These are phyloP conservation scores for Orobanche coerulescens DNA, from an alignment of 257 asterid species.

Conservation along the genomic window DNA sequence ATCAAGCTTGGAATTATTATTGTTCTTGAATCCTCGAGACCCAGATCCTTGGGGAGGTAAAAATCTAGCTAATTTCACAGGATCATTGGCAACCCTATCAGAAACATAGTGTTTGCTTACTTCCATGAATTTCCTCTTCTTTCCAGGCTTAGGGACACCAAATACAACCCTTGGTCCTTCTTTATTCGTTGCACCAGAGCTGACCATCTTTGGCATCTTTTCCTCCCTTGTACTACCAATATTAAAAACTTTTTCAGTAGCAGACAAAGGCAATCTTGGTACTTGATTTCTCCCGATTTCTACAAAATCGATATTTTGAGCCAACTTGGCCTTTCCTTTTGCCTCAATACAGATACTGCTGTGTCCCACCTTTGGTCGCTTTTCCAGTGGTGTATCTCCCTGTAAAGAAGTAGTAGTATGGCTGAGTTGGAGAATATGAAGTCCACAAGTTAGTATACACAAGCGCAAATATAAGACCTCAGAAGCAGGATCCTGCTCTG, in stretches of 20 bases:
- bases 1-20: constrained; percentile 43
- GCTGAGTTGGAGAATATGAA: constrained; percentile 10
- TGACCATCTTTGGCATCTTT: constrained; percentile 40
- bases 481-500: constrained; percentile 36
- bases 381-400: constrained; percentile 84
- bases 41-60: constrained; percentile 58
- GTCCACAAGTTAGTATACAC: not conserved
- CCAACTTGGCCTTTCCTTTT: constrained; percentile 44
- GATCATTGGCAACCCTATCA: constrained; percentile 44
- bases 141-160: constrained; percentile 94
- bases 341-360: constrained; percentile 34
- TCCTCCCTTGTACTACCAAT: constrained; percentile 52
- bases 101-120: constrained; percentile 88
- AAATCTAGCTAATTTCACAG: constrained; percentile 46
- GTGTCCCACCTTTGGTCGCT: constrained; percentile 59
- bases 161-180: constrained; percentile 70
- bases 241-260: constrained; percentile 50
- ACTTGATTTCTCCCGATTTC: constrained; percentile 39
- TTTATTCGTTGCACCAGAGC: constrained; percentile 71
- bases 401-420: constrained; percentile 28
- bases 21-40: constrained; percentile 42
- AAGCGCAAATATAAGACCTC: constrained; percentile 43
- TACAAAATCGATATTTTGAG: constrained; percentile 31
- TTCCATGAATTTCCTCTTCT: constrained; percentile 90
- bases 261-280: constrained; percentile 48